phyloP scores from a whole-genome alignment of 2,329 filamentous ascomycete genomes.

The Aspergillus sp. region DNA sequence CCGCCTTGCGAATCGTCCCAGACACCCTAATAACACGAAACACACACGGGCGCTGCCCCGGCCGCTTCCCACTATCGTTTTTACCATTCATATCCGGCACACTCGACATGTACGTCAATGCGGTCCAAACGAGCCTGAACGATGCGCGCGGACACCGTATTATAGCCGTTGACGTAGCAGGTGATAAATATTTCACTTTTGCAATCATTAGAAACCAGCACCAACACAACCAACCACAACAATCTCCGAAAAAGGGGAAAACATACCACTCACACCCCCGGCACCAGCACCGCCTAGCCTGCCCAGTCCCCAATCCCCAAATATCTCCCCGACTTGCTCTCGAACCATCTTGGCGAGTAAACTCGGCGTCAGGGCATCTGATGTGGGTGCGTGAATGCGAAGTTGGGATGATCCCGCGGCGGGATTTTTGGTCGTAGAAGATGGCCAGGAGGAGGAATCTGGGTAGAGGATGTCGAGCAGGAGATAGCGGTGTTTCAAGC shows the following conservation, averaged over 20 bases:
- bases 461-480: conserved; percentile 93
- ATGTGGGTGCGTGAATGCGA: conserved; percentile 73
- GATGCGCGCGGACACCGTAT: conserved; percentile 76
- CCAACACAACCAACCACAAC: too few relatives aligned
- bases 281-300: conserved; percentile 59
- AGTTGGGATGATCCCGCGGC: conserved; percentile 53
- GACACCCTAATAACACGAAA: conserved; percentile 83
- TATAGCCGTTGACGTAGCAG: conserved; percentile 91
- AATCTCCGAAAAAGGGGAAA: neutral
- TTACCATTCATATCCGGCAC: conserved; percentile 51
- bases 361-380: conserved; percentile 63
- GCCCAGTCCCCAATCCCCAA: conserved; percentile 78
- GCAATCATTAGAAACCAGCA: conserved; percentile 1
- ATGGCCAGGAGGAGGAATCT: conserved; percentile 33
- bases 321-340: conserved; percentile 65
- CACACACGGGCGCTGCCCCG: conserved; percentile 54
- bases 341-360: conserved; percentile 66
- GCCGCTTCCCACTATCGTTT: conserved; percentile 10
- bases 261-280: conserved; percentile 62
- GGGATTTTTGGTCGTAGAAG: conserved; percentile 17
- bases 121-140: conserved; percentile 85
- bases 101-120: conserved; percentile 71
- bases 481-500: conserved; percentile 92
- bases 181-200: conserved; percentile 85
- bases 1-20: conserved; percentile 87